Conservation (phyloP, 177 flowering plant genomes). For the Telopea speciosissima region DNA sequence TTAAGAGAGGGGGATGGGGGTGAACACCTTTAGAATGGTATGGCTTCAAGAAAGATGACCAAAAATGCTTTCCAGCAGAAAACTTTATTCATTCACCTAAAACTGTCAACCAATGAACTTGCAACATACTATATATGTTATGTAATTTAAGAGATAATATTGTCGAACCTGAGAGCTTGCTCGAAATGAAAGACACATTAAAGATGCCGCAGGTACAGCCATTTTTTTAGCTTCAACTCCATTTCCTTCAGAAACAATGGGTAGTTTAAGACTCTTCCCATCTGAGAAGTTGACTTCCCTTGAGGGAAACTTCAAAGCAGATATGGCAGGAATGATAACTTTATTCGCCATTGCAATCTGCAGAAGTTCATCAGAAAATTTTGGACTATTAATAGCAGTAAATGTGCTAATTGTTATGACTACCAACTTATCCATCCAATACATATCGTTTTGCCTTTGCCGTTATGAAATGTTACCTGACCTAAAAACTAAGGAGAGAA, state of each 20-base stretch:
- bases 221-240: slow-evolving; percentile 17
- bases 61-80: no score
- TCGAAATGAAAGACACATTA: slow-evolving; percentile 82
- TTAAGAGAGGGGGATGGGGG: background rate
- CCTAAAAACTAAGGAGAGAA: no score
- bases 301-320: slow-evolving; percentile 70
- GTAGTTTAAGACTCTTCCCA: slow-evolving; percentile 57
- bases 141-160: background rate
- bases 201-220: slow-evolving; percentile 39
- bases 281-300: slow-evolving; percentile 55
- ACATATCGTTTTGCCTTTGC: background rate
- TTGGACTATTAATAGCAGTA: background rate
- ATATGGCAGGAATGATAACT: slow-evolving; percentile 60
- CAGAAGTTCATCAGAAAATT: slow-evolving; percentile 13
- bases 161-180: slow-evolving; percentile 75
- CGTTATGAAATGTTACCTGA: background rate
- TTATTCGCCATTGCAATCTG: slow-evolving; percentile 74
- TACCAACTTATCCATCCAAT: background rate
- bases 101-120: no score
- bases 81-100: no score
- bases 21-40: no score
- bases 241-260: slow-evolving; percentile 33
- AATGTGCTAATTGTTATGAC: background rate
- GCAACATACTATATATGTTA: no score
- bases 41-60: background rate